A percentile compares a stretch with the other conserved stretches of the same genome.
These are phyloP conservation scores for Biscogniauxia mediterranea DNA, from an alignment of 2,329 filamentous ascomycete genomes.

Conservation along the genomic window DNA sequence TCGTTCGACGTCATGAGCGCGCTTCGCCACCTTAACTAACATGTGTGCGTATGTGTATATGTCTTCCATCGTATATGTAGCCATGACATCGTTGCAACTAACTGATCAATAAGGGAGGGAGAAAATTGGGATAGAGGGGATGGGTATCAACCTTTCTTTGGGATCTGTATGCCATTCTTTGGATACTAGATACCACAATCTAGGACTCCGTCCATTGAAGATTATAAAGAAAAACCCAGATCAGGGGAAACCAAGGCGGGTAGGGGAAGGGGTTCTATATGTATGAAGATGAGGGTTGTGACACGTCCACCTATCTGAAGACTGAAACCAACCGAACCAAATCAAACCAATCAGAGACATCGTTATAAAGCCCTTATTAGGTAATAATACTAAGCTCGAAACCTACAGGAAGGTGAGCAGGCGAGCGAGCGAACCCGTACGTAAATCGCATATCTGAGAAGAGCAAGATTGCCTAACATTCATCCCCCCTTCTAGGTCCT, in stretches of 20 bases:
- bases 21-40: not conserved
- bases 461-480: not conserved
- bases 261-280: too few relatives aligned
- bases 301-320: not conserved
- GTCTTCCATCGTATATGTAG: not conserved
- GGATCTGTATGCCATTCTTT: not conserved
- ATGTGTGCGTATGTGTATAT: not conserved
- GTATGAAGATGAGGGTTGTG: too few relatives aligned
- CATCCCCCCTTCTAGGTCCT: not conserved
- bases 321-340: not conserved
- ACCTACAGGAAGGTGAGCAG: not conserved
- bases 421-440: too few relatives aligned
- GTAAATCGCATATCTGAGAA: not conserved
- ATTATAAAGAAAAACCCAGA: not conserved
- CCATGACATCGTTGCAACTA: not conserved
- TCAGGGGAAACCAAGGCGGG: not conserved
- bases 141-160: not conserved
- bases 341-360: too few relatives aligned
- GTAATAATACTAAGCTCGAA: not conserved
- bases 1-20: not conserved
- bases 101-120: not conserved
- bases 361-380: not conserved
- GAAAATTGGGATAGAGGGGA: not conserved
- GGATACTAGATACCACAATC: not conserved
- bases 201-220: not conserved